A percentile compares a stretch with the other conserved stretches of the same genome.
Evolutionary conservation across 2,329 filamentous ascomycete genomes (phyloP).

Genomic region (Trichoderma citrinoviride): DNA sequence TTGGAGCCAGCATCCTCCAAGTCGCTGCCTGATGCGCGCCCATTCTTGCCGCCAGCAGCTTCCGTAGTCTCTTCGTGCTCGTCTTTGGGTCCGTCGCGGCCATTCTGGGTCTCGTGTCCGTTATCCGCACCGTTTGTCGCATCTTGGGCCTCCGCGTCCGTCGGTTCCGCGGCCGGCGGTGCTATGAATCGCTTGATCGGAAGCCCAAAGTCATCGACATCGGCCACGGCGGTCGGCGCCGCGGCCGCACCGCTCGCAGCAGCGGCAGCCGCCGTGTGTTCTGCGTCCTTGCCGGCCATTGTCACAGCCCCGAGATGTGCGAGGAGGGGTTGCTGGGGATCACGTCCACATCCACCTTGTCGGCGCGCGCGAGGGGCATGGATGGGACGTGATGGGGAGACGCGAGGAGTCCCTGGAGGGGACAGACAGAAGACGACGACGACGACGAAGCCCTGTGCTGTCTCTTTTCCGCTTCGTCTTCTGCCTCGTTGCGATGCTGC

Average conservation of each 20-base stretch:
- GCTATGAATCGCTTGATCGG: conserved; percentile 54
- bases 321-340: conserved; percentile 15
- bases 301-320: conserved; percentile 15
- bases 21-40: conserved; percentile 31
- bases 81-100: conserved; percentile 21
- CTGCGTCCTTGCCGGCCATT: conserved; percentile 28
- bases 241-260: conserved; percentile 24
- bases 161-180: conserved; percentile 28
- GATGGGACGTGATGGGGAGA: conserved; percentile 27
- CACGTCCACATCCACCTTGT: conserved; percentile 32
- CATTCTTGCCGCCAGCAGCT: not conserved
- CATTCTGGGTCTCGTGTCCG: not conserved
- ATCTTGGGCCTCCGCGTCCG: not conserved
- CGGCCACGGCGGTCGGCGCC: conserved; percentile 36
- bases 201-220: conserved; percentile 70
- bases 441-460: not conserved
- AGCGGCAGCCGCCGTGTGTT: conserved; percentile 29
- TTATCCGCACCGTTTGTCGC: conserved; percentile 13
- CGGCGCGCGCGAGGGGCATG: conserved; percentile 22
- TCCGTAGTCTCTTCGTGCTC: not conserved
- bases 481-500: conserved; percentile 5
- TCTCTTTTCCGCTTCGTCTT: not conserved
- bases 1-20: conserved; percentile 40
- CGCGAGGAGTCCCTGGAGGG: not conserved
- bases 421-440: not conserved